A percentile compares a stretch with the other conserved stretches of the same genome.
phyloP scores from a whole-genome alignment of 805 yeast species.

The Komagataella ulmi region DNA sequence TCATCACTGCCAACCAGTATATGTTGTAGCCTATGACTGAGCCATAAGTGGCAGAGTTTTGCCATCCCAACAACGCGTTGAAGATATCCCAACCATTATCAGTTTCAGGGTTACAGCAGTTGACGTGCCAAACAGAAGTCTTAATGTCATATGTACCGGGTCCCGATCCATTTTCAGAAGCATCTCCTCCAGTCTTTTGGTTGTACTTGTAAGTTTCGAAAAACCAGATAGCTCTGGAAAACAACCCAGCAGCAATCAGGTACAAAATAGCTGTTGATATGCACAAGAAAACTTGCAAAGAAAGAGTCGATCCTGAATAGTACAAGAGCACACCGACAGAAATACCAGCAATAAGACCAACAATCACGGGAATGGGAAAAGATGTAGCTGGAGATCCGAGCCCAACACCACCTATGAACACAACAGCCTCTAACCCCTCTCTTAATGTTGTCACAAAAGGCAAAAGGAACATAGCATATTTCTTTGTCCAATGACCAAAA shows the following conservation, averaged over 20 bases:
- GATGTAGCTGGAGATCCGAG: slow-evolving; percentile 58
- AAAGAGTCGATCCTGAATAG: slow-evolving; percentile 69
- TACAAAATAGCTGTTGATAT: slow-evolving; percentile 82
- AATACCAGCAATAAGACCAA: slow-evolving; percentile 74
- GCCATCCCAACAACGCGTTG: slow-evolving; percentile 94
- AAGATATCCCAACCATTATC: slow-evolving; percentile 96
- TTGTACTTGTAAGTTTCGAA: slow-evolving; percentile 62
- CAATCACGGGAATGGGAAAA: slow-evolving; percentile 87
- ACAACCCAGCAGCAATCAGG: slow-evolving; percentile 83
- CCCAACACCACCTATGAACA: slow-evolving; percentile 82
- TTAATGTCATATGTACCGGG: slow-evolving; percentile 86
- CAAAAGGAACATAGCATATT: slow-evolving; percentile 61
- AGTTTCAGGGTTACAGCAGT: slow-evolving; percentile 89
- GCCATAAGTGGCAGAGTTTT: slow-evolving; percentile 89
- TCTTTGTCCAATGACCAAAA: slow-evolving; percentile 43
- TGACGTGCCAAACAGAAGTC: slow-evolving; percentile 85
- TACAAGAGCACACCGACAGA: slow-evolving; percentile 59
- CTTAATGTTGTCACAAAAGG: slow-evolving; percentile 81
- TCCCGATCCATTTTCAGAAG: slow-evolving; percentile 84
- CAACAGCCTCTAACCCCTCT: slow-evolving; percentile 88
- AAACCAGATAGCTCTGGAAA: slow-evolving; percentile 88
- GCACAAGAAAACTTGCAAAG: slow-evolving; percentile 81
- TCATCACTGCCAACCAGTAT: slow-evolving; percentile 69
- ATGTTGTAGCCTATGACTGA: slow-evolving; percentile 80
- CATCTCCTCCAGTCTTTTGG: slow-evolving; percentile 80